A percentile compares a stretch with the other conserved stretches of the same genome.
Conservation (phyloP, 306 rosid genomes). For the Fragaria vesca region DNA sequence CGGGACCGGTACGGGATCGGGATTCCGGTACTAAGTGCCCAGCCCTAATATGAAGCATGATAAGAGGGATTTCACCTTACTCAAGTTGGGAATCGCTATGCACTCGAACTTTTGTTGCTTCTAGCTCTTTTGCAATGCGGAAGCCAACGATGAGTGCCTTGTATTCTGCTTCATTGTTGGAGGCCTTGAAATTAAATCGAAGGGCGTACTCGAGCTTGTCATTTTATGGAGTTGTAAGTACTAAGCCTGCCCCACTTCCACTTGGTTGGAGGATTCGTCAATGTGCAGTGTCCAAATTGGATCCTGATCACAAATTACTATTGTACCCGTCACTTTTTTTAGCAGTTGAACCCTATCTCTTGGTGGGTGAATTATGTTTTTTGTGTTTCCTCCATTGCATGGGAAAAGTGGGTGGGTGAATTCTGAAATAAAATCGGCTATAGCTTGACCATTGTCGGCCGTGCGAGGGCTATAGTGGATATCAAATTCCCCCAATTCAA, state of each 20-base stretch:
- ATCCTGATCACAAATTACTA: fast-evolving
- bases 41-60: neutral
- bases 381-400: no score
- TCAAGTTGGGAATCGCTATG: neutral
- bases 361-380: no score
- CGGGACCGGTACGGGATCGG: no score
- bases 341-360: no score
- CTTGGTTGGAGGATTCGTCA: neutral
- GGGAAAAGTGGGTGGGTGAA: neutral
- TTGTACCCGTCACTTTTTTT: no score
- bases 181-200: neutral
- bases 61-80: neutral
- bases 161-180: neutral
- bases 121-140: neutral
- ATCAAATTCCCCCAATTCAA: neutral
- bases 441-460: no score
- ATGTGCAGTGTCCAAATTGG: neutral
- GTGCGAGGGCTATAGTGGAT: neutral
- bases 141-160: neutral
- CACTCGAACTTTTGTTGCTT: neutral
- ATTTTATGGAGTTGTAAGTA: neutral
- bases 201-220: neutral
- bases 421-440: neutral
- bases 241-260: neutral
- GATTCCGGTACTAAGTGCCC: no score